Evolutionary conservation across 306 rosid genomes (phyloP), one percentile per base, ranked within the genome.

Genomic region (Prunus salicina): DNA sequence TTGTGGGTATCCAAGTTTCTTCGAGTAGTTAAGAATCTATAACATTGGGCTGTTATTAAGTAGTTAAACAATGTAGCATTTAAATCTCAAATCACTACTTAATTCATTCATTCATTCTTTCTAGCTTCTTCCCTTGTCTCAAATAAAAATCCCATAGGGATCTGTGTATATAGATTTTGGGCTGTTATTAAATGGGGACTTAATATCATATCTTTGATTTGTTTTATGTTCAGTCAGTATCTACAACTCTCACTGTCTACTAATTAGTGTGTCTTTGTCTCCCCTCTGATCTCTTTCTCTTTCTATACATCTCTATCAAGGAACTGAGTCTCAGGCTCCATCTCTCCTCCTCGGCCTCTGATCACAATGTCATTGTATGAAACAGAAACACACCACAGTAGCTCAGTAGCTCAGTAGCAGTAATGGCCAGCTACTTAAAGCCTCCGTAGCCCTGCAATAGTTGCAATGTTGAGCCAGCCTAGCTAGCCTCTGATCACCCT

Each of bases 201-300:
- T 45, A 81, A 85, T 80, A 73, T 5, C 18, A 82, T 67, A 82
- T 86, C 84, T 82, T 76, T 79, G 84, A 82, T 87, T 84, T 87
- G 90, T 89, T 89, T 86, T 80, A 87, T 81, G 91, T 78, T 76
- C 68, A 66, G 81, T 82, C 82, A 69, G 78, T 57, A 73, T 77
- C 78, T 58, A 79, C 56, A 73, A 77, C 84, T 69, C 76, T 63
- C 69, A 78, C 52, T 73, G 55, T 65, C 78, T 74, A 8, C 6
- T 28, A 27, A 20, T 24, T 61, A 67, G 74, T 28, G 6, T 14
- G n/a, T 8, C 67, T 15, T 30, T 43, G 58, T 84, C 73, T 67
- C 65, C 68, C 6, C n/a, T 3, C 12, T 5, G 9, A 12, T 57
- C 45, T 28, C 43, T 28, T 8, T 27, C 18, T 27, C 65, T 27